Percentiles rank a stretch among this genome's conserved stretches.
Conservation (phyloP, 768 basidiomycete species). For the Lactifluus rugatus region DNA sequence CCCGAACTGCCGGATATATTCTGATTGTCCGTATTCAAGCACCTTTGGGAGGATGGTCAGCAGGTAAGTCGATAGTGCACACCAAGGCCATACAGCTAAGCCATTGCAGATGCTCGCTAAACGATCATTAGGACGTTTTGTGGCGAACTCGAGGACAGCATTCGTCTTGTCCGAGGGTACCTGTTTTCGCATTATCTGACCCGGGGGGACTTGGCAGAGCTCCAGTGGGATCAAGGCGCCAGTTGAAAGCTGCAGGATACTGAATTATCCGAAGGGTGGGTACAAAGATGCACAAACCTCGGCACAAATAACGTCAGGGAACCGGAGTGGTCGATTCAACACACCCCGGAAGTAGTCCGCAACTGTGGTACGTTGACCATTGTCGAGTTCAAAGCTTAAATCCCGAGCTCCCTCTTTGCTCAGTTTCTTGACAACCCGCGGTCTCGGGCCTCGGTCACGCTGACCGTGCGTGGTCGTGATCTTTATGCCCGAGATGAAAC, state of each 20-base stretch:
- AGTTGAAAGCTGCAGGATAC: slow-evolving; percentile 39
- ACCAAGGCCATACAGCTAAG: slow-evolving; percentile 32
- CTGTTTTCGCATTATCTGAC: slow-evolving; percentile 66
- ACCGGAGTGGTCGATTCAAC: slow-evolving; percentile 44
- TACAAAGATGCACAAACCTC: slow-evolving; percentile 40
- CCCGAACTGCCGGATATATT: slow-evolving; percentile 61
- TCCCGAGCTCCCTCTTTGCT: slow-evolving; percentile 43
- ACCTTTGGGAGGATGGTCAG: slow-evolving; percentile 30
- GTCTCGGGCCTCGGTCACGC: slow-evolving; percentile 19
- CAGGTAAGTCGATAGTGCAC: neutral
- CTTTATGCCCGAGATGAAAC: slow-evolving; percentile 46
- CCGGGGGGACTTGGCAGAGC: slow-evolving; percentile 47
- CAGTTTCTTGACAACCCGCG: slow-evolving; percentile 56
- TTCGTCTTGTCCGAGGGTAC: slow-evolving; percentile 58
- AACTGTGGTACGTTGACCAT: slow-evolving; percentile 47
- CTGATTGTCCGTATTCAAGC: slow-evolving; percentile 34
- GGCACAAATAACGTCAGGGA: slow-evolving; percentile 55
- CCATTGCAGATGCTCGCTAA: slow-evolving; percentile 46
- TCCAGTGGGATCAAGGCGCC: slow-evolving; percentile 62
- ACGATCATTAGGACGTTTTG: slow-evolving; percentile 49
- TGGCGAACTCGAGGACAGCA: slow-evolving; percentile 56
- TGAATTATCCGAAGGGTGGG: neutral
- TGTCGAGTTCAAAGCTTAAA: slow-evolving; percentile 45
- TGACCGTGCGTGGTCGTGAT: slow-evolving; percentile 32
- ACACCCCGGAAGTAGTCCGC: slow-evolving; percentile 50